Evolutionary conservation across 805 yeast genomes (phyloP).

Genomic region (Vanderwaltozyma tropicalis): DNA sequence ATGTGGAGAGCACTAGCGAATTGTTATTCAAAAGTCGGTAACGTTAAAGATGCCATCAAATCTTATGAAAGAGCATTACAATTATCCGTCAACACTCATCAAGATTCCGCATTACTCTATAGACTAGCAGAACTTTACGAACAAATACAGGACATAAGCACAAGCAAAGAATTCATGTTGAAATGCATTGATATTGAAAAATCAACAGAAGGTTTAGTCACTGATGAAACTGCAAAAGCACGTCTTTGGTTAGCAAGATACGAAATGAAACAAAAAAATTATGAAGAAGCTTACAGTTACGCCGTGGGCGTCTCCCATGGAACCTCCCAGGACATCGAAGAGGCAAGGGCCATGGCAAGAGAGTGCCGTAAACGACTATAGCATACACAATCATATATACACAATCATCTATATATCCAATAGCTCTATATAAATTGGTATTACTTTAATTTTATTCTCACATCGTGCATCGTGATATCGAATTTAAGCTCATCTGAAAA

Average conservation of each 20-base stretch:
- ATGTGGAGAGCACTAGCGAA: slow-evolving; percentile 96
- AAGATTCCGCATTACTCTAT: slow-evolving; percentile 43
- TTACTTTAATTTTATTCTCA: no score
- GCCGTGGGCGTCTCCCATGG: slow-evolving; percentile 65
- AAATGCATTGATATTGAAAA: slow-evolving; percentile 52
- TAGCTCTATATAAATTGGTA: no score
- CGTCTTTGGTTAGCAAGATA: slow-evolving; percentile 75
- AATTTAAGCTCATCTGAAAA: no score
- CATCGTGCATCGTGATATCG: neutral
- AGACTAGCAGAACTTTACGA: slow-evolving; percentile 63
- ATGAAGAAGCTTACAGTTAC: slow-evolving; percentile 57
- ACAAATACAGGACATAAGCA: slow-evolving; percentile 39
- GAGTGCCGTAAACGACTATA: slow-evolving; percentile 53
- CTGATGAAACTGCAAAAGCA: slow-evolving; percentile 70
- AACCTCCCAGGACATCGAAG: slow-evolving; percentile 79
- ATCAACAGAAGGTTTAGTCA: slow-evolving; percentile 44
- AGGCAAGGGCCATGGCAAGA: slow-evolving; percentile 73
- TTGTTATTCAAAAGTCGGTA: slow-evolving; percentile 72
- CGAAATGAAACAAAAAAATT: slow-evolving; percentile 48
- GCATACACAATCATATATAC: no score
- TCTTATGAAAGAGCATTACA: slow-evolving; percentile 70
- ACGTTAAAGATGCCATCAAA: slow-evolving; percentile 62
- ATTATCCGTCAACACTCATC: slow-evolving; percentile 40
- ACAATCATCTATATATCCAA: no score
- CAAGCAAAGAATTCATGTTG: slow-evolving; percentile 50